Evolutionary conservation across 768 basidiomycete genomes (phyloP).

Genomic region (Paxillus rubicundulus): DNA sequence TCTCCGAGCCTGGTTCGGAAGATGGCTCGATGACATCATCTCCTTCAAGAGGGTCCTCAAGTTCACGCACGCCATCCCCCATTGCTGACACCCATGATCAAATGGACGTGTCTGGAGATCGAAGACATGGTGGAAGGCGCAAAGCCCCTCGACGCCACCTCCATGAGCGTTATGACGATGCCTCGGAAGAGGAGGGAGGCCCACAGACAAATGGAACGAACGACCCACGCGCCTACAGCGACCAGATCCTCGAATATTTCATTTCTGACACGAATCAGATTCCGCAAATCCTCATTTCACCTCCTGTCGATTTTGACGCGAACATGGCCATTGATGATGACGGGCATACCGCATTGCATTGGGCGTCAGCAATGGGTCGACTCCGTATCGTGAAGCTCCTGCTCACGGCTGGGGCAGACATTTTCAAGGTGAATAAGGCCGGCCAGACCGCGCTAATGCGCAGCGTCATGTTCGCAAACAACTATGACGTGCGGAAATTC

Average conservation of each 20-base stretch:
- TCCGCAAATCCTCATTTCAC: constrained; percentile 81
- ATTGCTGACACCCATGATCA: constrained; percentile 49
- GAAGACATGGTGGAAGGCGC: constrained; percentile 40
- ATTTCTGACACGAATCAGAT: constrained; percentile 95
- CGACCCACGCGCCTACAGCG: constrained; percentile 77
- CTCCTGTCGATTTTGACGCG: constrained; percentile 89
- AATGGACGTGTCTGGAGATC: constrained; percentile 18
- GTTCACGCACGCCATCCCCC: constrained; percentile 92
- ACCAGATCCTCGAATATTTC: constrained; percentile 97
- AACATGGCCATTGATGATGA: constrained; percentile 98
- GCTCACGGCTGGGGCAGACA: constrained; percentile 90
- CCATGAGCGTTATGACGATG: constrained; percentile 46
- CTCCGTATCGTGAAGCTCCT: constrained; percentile 93
- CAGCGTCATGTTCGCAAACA: constrained; percentile 99
- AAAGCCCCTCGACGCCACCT: constrained; percentile 47
- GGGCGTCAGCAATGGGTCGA: constrained; percentile 99
- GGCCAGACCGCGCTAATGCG: constrained; percentile 99
- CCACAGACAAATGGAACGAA: constrained; percentile 42
- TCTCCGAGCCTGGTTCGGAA: constrained; percentile 75
- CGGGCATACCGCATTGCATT: constrained; percentile 94
- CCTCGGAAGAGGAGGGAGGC: constrained; percentile 41
- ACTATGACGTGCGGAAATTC: constrained; percentile 99
- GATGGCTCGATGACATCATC: constrained; percentile 90
- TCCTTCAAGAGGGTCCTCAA: constrained; percentile 80
- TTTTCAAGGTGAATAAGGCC: constrained; percentile 93